Base-by-base conservation (phyloP, 805 yeast genomes). In the Brettanomyces custersianus region DNA sequence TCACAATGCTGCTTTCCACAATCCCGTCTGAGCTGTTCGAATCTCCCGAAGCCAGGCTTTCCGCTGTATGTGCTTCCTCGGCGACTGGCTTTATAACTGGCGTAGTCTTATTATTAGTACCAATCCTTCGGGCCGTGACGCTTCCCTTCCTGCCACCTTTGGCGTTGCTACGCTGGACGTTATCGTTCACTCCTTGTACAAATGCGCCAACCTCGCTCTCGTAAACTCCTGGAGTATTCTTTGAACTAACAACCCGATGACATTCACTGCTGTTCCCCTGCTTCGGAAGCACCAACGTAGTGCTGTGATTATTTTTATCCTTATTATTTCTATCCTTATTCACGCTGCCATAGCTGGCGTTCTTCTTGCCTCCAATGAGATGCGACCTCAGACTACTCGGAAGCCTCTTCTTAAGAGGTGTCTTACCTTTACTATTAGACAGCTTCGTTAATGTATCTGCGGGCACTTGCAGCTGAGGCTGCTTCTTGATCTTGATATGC, bases 1-100 rank as follows among this genome's bases (percentile, higher is more conserved):
- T 81, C n/a, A 86, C 76, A 13, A 86, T 79, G 23, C 35, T 45
- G 28, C 83, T 76, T 59, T 86, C 96, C 37, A 83, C 71, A 36
- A 86, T 77, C 7, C 90, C 80, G 13, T 77, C 77, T 9, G 78
- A 69, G 31, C 52, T 42, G 32, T 38, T 41, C 13, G 49, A 41
- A 9, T n/a, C n/a, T n/a, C n/a, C n/a, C n/a, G n/a, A n/a, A 12
- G 11, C 12, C 9, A 22, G 12, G 25, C 25, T 12, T 10, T 22
- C 25, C 11, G 25, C 27, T 22, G n/a, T n/a, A n/a, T n/a, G n/a
- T 36, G 29, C 20, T 33, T 13, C 28, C 19, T 19, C 29, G 4
- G 28, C 19, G 12, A 2, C 11, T 12, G 4, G n/a, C 10, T 16
- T 10, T 11, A 6, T 20, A n/a, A 20, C 16, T 22, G 19, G n/a